Percentiles rank a stretch among this genome's conserved stretches.
Conservation (phyloP, 1,284 basidiomycete genomes). For the Cutaneotrichosporon sp. region DNA sequence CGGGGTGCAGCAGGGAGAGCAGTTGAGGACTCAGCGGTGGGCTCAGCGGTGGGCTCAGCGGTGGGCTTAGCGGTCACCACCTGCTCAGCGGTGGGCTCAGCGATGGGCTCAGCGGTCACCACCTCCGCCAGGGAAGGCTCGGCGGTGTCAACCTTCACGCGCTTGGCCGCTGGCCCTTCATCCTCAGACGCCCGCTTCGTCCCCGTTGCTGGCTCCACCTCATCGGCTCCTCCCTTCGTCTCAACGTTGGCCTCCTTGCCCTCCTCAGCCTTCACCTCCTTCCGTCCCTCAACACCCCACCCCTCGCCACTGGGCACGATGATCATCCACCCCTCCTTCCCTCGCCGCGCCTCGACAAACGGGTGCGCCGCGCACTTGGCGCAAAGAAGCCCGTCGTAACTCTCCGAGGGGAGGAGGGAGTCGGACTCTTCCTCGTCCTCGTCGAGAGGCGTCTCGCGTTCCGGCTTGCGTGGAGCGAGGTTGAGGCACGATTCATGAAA, state of each 20-base stretch:
- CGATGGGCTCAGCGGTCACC: background rate
- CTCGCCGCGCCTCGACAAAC: constrained; percentile 27
- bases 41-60: background rate
- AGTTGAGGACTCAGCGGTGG: background rate
- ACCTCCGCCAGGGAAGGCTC: background rate
- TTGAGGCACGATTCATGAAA: constrained; percentile 51
- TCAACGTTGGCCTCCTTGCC: background rate
- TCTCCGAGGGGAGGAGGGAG: constrained; percentile 46
- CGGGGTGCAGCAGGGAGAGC: background rate
- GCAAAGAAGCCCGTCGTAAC: constrained; percentile 51
- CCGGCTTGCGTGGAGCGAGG: constrained; percentile 24
- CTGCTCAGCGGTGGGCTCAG: background rate
- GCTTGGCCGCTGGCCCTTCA: constrained; percentile 7
- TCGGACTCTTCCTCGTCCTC: constrained; percentile 43
- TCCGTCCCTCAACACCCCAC: constrained; percentile 32
- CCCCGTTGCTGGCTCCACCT: background rate
- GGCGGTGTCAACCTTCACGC: constrained; percentile 9
- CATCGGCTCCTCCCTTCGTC: background rate
- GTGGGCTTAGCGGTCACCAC: too few relatives aligned
- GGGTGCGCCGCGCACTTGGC: constrained; percentile 32
- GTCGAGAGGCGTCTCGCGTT: constrained; percentile 10
- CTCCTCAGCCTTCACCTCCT: background rate
- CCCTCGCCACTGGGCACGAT: constrained; percentile 35
- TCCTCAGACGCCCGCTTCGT: constrained; percentile 17
- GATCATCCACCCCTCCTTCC: constrained; percentile 48